A percentile compares a stretch with the other conserved stretches of the same genome.
These are phyloP conservation scores for Nymphaea colorata DNA, from an alignment of 164 flowering plant genomes.

Conservation along the genomic window DNA sequence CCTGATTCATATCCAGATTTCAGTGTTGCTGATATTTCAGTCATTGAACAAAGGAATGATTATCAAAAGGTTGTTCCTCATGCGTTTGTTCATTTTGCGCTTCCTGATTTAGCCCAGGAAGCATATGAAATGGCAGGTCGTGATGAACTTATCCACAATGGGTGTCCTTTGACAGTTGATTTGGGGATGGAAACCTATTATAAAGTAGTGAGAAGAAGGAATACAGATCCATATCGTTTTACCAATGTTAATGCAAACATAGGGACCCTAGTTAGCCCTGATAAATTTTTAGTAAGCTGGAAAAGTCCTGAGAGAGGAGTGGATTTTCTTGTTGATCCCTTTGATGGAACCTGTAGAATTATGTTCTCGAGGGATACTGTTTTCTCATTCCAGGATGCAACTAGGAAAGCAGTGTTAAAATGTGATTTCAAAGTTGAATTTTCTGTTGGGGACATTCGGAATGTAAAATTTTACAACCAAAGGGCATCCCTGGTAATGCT, in stretches of 20 bases:
- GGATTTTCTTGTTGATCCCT: slow-evolving; percentile 75
- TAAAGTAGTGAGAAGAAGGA: slow-evolving; percentile 37
- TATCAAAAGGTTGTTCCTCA: slow-evolving; percentile 70
- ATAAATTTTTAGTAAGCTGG: slow-evolving; percentile 67
- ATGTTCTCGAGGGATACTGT: slow-evolving; percentile 52
- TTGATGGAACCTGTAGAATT: slow-evolving; percentile 58
- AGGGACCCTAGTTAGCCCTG: slow-evolving; percentile 37
- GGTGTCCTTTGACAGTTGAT: slow-evolving; percentile 38
- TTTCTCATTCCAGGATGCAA: slow-evolving; percentile 40
- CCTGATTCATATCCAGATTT: slow-evolving; percentile 55
- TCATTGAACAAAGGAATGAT: slow-evolving; percentile 12
- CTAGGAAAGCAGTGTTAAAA: slow-evolving; percentile 35
- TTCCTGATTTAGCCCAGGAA: slow-evolving; percentile 24
- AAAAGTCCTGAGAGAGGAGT: slow-evolving; percentile 50
- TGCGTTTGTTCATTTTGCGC: slow-evolving; percentile 84
- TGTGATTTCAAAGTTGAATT: slow-evolving; percentile 81
- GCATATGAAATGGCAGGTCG: slow-evolving; percentile 44
- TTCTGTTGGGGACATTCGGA: slow-evolving; percentile 48
- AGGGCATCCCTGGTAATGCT: slow-evolving; percentile 23
- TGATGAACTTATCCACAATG: slow-evolving; percentile 27
- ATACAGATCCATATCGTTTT: slow-evolving; percentile 37
- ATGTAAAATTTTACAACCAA: slow-evolving; percentile 28
- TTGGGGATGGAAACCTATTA: slow-evolving; percentile 55
- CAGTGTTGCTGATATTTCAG: slow-evolving; percentile 11
- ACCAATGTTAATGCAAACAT: slow-evolving; percentile 40